Conservation (phyloP, 1,284 basidiomycete genomes). For the Naganishia sp. region DNA sequence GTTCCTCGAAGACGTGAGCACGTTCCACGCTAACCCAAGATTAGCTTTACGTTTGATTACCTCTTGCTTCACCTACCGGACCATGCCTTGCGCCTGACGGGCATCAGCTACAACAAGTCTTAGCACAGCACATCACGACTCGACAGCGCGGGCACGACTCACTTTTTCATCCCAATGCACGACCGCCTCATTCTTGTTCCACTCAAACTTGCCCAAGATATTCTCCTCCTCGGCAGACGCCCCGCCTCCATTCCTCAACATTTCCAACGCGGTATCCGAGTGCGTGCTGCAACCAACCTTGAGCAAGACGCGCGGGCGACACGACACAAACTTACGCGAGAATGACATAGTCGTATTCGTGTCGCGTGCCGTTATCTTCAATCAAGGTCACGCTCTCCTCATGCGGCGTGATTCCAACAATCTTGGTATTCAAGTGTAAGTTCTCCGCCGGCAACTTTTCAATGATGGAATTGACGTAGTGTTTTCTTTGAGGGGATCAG, state of each 20-base stretch:
- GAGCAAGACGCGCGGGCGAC: not conserved
- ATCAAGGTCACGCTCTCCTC: conserved; percentile 43
- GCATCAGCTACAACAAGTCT: conserved; percentile 63
- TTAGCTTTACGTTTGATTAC: not conserved
- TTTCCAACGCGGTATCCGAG: conserved; percentile 65
- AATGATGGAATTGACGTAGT: conserved; percentile 69
- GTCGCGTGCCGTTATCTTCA: conserved; percentile 44
- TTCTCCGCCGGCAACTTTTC: conserved; percentile 59
- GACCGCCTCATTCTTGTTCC: conserved; percentile 70
- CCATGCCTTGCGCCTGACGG: conserved; percentile 63
- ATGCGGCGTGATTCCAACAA: conserved; percentile 50
- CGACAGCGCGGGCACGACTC: conserved; percentile 29
- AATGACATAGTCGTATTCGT: conserved; percentile 71
- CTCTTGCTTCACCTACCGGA: conserved; percentile 55
- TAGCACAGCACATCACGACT: not conserved
- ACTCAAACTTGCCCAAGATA: conserved; percentile 64
- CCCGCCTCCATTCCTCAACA: conserved; percentile 62
- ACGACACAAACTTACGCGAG: conserved; percentile 60
- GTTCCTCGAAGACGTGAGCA: conserved; percentile 61
- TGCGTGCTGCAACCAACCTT: conserved; percentile 54
- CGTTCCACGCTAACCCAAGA: conserved; percentile 62
- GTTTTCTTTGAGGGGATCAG: conserved; percentile 55
- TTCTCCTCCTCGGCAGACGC: conserved; percentile 62
- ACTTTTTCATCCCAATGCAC: conserved; percentile 68
- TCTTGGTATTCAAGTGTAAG: conserved; percentile 65